phyloP scores from a whole-genome alignment of 805 yeast species.

The Sugiyamaella mastotermitis region DNA sequence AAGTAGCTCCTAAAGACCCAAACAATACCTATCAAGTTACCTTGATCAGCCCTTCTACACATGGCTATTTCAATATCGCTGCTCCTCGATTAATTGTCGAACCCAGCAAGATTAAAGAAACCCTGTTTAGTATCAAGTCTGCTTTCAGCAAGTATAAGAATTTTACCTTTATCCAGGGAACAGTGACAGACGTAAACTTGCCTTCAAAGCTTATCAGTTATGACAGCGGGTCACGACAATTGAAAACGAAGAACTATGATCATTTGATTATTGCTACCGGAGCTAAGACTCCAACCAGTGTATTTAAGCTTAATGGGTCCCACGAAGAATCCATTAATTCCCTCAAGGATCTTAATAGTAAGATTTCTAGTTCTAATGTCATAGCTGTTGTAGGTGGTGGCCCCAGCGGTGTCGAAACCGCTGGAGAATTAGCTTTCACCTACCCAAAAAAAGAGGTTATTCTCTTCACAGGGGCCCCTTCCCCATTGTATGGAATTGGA shows the following conservation, averaged over 20 bases:
- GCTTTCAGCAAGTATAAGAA: slow-evolving; percentile 2
- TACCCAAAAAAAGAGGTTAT: slow-evolving; percentile 31
- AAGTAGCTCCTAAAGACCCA: slow-evolving; percentile 5
- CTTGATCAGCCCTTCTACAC: slow-evolving; percentile 15
- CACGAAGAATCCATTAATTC: slow-evolving; percentile 8
- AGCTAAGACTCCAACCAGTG: slow-evolving; percentile 9
- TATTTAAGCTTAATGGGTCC: slow-evolving; percentile 13
- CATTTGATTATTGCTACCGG: slow-evolving; percentile 20
- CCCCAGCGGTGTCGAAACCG: slow-evolving; percentile 46
- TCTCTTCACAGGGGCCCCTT: slow-evolving; percentile 17
- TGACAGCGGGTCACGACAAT: slow-evolving; percentile 1
- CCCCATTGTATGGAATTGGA: slow-evolving; percentile 1
- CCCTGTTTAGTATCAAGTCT: slow-evolving; percentile 2
- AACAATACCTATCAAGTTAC: slow-evolving; percentile 10
- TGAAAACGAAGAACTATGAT: slow-evolving; percentile 10
- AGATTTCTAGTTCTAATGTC: slow-evolving; percentile 31
- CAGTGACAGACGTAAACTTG: slow-evolving; percentile 12
- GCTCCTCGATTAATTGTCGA: slow-evolving; percentile 16
- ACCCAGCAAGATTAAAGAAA: slow-evolving; percentile 8
- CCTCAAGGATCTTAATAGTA: slow-evolving; percentile 10
- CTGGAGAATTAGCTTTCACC: slow-evolving; percentile 40
- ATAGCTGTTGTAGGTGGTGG: slow-evolving; percentile 50
- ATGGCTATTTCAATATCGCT: slow-evolving; percentile 14
- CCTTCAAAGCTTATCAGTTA: slow-evolving; percentile 11
- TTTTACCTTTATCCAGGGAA: slow-evolving; percentile 11